Evolutionary conservation across 441 rosid genomes (phyloP).

Genomic region (Jatropha podagrica): DNA sequence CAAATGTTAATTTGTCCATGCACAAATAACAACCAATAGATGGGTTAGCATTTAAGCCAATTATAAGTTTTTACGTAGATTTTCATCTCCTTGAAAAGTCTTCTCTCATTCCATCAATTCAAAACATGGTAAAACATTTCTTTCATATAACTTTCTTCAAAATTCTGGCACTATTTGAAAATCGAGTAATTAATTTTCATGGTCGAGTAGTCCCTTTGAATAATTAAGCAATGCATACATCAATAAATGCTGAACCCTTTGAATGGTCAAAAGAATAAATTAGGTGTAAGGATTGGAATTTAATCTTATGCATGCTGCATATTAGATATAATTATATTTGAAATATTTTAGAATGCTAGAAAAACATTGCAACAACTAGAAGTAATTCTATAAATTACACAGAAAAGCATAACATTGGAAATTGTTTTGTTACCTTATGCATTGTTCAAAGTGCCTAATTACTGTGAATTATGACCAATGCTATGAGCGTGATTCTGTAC

Average conservation of each 20-base stretch:
- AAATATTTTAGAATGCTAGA: not conserved
- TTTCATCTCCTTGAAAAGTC: not conserved
- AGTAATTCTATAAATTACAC: not conserved
- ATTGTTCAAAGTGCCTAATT: not conserved
- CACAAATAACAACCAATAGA: not conserved
- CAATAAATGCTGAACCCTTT: not conserved
- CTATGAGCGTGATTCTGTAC: not conserved
- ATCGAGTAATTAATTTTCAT: not conserved
- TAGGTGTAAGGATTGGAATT: not conserved
- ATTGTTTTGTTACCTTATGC: not conserved
- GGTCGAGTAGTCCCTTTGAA: not conserved
- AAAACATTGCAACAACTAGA: not conserved
- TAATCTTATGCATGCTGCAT: slow-evolving; percentile 6
- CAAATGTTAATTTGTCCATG: not conserved
- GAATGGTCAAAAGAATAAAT: not conserved
- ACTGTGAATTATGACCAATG: not conserved
- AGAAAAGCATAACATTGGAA: not conserved
- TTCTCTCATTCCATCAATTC: not conserved
- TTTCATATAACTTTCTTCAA: not conserved
- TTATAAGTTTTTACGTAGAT: not conserved
- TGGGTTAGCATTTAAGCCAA: not conserved
- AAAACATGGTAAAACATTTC: not conserved
- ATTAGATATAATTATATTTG: not conserved
- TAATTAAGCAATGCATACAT: not conserved
- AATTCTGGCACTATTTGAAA: not conserved